Conservation (phyloP, 2,329 filamentous ascomycete species). For the Cladophialophora yegresii region DNA sequence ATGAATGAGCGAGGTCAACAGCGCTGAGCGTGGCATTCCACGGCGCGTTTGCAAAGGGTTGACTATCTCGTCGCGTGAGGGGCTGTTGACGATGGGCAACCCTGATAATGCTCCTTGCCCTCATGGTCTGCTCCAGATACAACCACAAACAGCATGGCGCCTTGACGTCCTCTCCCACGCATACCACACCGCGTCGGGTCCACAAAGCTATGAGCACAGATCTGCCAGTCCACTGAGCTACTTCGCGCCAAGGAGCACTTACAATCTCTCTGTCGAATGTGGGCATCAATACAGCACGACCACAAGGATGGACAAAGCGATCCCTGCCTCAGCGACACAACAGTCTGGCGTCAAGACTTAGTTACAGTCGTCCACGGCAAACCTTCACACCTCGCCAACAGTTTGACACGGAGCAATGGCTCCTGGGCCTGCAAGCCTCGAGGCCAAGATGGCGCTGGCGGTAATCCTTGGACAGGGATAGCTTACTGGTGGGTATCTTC, state of each 20-base stretch:
- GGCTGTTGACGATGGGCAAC: background rate
- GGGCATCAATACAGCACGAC: background rate
- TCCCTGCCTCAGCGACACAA: no score
- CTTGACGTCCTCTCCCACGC: background rate
- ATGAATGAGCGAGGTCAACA: conserved; percentile 29
- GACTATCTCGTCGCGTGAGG: background rate
- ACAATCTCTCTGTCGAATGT: background rate
- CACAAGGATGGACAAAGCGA: background rate
- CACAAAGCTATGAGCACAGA: background rate
- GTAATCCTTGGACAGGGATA: background rate
- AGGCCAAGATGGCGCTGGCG: background rate
- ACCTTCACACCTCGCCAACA: background rate
- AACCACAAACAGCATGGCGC: background rate
- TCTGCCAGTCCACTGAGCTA: background rate
- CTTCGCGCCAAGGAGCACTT: background rate
- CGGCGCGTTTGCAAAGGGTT: background rate
- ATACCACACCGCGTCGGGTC: no score
- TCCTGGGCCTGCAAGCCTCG: background rate
- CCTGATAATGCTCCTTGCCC: background rate
- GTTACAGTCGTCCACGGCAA: background rate
- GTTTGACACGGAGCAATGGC: background rate
- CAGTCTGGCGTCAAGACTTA: background rate
- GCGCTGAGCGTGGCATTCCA: conserved; percentile 10
- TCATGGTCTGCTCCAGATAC: background rate
- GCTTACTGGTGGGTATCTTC: background rate